Conservation (phyloP, 768 basidiomycete species). For the Lepiota venenata region DNA sequence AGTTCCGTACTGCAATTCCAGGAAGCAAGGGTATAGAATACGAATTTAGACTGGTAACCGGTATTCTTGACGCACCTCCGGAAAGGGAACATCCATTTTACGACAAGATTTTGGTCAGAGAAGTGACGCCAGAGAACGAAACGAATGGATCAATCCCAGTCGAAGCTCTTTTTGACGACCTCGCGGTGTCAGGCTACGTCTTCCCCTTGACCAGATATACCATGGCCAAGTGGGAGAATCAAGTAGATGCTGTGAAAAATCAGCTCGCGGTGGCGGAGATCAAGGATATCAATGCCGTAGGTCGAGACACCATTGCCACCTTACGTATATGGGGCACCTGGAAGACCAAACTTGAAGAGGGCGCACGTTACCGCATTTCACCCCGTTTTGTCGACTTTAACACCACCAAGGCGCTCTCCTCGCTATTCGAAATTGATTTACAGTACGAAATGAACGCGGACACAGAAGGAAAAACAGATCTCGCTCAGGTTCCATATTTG, state of each 20-base stretch:
- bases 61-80: constrained; percentile 36
- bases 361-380: constrained; percentile 39
- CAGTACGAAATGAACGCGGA: constrained; percentile 23
- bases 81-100: constrained; percentile 41
- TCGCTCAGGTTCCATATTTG: constrained; percentile 34
- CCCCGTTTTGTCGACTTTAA: constrained; percentile 53
- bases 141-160: constrained; percentile 31
- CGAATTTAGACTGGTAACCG: constrained; percentile 38
- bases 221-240: constrained; percentile 31
- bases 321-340: constrained; percentile 36
- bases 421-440: constrained; percentile 44
- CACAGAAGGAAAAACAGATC: constrained; percentile 13
- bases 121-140: constrained; percentile 22
- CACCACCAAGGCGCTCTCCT: constrained; percentile 40
- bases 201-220: constrained; percentile 41
- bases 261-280: constrained; percentile 39
- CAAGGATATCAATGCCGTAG: constrained; percentile 32
- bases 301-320: constrained; percentile 29
- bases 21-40: constrained; percentile 29
- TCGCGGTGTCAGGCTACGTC: constrained; percentile 40
- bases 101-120: constrained; percentile 41
- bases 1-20: constrained; percentile 27
- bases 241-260: constrained; percentile 34
- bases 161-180: constrained; percentile 48
- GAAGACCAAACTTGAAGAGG: constrained; percentile 25